Conservation (phyloP, 2,329 filamentous ascomycete genomes). For the Malbranchea cinnamomea region DNA sequence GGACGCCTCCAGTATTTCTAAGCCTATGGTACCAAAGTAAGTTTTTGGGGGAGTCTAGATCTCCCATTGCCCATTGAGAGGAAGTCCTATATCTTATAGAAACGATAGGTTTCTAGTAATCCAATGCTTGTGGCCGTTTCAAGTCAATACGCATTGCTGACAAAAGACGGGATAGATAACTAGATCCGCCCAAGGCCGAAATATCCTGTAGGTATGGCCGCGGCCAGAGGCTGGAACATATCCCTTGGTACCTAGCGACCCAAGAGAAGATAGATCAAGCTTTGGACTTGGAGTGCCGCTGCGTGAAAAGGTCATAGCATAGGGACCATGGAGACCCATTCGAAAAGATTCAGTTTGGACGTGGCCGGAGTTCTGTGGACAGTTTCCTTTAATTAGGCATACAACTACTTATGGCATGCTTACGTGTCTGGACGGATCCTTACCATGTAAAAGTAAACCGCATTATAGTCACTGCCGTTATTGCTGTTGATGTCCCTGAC, state of each 20-base stretch:
- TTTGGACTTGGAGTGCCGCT: slow-evolving; percentile 38
- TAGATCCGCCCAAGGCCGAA: too few relatives aligned
- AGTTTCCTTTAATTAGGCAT: not conserved
- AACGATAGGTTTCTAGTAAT: too few relatives aligned
- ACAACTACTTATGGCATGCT: not conserved
- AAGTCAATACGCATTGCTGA: too few relatives aligned
- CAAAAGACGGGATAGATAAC: too few relatives aligned
- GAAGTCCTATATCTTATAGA: too few relatives aligned
- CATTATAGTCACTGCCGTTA: slow-evolving; percentile 41
- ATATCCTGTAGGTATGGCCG: slow-evolving; percentile 46
- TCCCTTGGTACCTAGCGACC: slow-evolving; percentile 40
- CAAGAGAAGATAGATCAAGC: slow-evolving; percentile 45
- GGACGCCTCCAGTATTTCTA: too few relatives aligned
- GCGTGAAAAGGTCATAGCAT: slow-evolving; percentile 45
- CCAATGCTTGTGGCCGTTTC: too few relatives aligned
- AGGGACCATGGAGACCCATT: slow-evolving; percentile 51
- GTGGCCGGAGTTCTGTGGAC: slow-evolving; percentile 43
- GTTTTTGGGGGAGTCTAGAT: too few relatives aligned
- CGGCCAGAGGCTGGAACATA: slow-evolving; percentile 42
- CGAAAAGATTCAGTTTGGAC: slow-evolving; percentile 47
- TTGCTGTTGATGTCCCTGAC: slow-evolving; percentile 48
- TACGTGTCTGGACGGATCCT: too few relatives aligned
- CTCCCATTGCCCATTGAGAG: too few relatives aligned
- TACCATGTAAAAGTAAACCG: slow-evolving; percentile 52
- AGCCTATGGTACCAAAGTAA: too few relatives aligned